These are phyloP conservation scores for Urtica urens DNA, from an alignment of 306 rosid species.

Conservation along the genomic window DNA sequence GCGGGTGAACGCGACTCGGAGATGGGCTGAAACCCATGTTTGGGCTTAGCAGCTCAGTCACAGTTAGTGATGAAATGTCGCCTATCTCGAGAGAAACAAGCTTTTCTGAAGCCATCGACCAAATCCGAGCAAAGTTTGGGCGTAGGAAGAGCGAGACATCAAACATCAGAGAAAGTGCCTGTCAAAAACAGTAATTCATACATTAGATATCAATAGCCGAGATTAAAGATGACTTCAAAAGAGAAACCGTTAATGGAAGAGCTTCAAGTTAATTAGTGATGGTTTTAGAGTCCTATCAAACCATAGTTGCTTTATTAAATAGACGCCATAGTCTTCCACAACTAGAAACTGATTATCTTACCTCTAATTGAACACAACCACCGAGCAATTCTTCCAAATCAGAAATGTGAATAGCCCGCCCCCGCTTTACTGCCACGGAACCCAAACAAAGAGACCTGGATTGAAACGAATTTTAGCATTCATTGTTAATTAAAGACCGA, in stretches of 20 bases:
- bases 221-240: neutral
- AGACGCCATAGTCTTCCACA: too few species aligned
- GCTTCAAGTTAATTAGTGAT: too few species aligned
- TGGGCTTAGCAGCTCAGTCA: constrained; percentile 75
- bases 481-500: too few species aligned
- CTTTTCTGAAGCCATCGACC: constrained; percentile 75
- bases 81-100: constrained; percentile 81
- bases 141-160: constrained; percentile 70
- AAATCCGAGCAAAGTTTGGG: constrained; percentile 55
- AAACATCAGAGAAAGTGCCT: constrained; percentile 78
- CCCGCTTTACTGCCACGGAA: constrained; percentile 71
- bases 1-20: constrained; percentile 31
- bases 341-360: too few species aligned
- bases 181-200: constrained; percentile 8
- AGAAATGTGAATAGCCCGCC: constrained; percentile 62
- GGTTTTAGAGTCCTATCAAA: too few species aligned
- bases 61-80: constrained; percentile 64
- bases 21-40: constrained; percentile 41
- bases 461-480: neutral
- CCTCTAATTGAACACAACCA: constrained; percentile 81
- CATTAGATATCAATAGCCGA: neutral
- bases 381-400: constrained; percentile 79
- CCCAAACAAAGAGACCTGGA: constrained; percentile 86
- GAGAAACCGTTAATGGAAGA: too few species aligned
- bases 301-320: too few species aligned